These are phyloP conservation scores for Ophiocordyceps robertsii DNA, from an alignment of 2,329 filamentous ascomycete species.

Conservation along the genomic window DNA sequence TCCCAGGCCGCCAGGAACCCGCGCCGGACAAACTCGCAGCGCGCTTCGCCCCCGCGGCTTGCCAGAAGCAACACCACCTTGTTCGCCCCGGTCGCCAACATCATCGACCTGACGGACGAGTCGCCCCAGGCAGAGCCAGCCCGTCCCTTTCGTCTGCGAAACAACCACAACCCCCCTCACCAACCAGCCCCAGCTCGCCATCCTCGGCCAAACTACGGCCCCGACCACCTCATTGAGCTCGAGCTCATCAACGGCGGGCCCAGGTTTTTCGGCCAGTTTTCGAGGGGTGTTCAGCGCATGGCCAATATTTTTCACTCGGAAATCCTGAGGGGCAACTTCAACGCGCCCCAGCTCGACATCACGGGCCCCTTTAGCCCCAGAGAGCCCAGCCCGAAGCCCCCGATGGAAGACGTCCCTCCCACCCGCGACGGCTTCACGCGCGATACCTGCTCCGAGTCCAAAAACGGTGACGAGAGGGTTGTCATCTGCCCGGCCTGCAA, in stretches of 20 bases:
- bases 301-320: conserved; percentile 12
- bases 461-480: conserved; percentile 48
- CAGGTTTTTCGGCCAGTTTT: conserved; percentile 5
- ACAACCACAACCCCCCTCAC: conserved; percentile 4
- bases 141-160: neutral
- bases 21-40: conserved; percentile 26
- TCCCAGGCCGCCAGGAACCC: conserved; percentile 18
- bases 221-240: conserved; percentile 13
- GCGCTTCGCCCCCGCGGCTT: conserved; percentile 26
- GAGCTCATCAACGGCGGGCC: conserved; percentile 11
- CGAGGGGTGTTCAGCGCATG: conserved; percentile 12
- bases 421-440: conserved; percentile 70
- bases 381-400: conserved; percentile 26
- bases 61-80: conserved; percentile 31
- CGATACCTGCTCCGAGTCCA: conserved; percentile 32
- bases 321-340: conserved; percentile 8
- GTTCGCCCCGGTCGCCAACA: conserved; percentile 16
- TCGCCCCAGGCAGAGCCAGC: conserved; percentile 20
- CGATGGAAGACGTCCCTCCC: conserved; percentile 48
- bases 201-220: conserved; percentile 1
- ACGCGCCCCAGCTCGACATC: conserved; percentile 7
- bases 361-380: conserved; percentile 17
- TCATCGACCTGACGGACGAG: conserved; percentile 42
- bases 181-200: conserved; percentile 3
- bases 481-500: conserved; percentile 80